A percentile compares a stretch with the other conserved stretches of the same genome.
These are phyloP conservation scores for Pythium sukuiense DNA, from an alignment of 352 stramenopile species.

Conservation along the genomic window DNA sequence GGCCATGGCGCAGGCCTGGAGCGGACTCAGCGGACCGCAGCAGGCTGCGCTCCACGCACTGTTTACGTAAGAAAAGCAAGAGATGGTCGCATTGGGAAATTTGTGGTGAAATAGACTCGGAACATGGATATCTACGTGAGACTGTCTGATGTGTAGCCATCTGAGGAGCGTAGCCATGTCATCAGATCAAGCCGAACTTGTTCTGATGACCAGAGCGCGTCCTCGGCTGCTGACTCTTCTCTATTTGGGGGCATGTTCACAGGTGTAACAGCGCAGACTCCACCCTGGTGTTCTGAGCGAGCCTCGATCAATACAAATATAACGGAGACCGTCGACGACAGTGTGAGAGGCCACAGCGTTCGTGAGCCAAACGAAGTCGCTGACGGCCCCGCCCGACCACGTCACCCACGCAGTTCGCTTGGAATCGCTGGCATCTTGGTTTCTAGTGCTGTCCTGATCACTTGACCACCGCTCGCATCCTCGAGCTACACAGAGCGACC, in stretches of 20 bases:
- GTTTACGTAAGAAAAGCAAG: constrained; percentile 39
- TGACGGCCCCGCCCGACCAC: no score
- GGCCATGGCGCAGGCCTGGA: constrained; percentile 63
- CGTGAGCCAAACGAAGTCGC: background rate
- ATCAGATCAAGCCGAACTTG: background rate
- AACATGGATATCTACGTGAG: background rate
- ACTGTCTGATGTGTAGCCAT: background rate
- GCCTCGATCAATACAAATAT: background rate
- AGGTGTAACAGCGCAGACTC: background rate
- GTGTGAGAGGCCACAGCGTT: background rate
- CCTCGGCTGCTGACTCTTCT: background rate
- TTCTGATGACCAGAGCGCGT: background rate
- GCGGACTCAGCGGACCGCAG: constrained; percentile 44
- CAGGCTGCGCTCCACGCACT: constrained; percentile 66
- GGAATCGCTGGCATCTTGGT: background rate
- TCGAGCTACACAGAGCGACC: background rate
- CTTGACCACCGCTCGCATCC: background rate
- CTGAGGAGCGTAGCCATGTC: background rate
- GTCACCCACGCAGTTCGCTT: background rate
- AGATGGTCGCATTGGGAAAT: constrained; percentile 1
- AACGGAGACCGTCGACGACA: background rate
- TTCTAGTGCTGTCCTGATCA: background rate
- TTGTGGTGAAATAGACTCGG: constrained; percentile 8
- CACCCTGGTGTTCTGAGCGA: constrained; percentile 4
- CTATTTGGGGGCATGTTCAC: background rate